These are phyloP conservation scores for Monascus ruber DNA, from an alignment of 2,329 filamentous ascomycete genomes.

Conservation along the genomic window DNA sequence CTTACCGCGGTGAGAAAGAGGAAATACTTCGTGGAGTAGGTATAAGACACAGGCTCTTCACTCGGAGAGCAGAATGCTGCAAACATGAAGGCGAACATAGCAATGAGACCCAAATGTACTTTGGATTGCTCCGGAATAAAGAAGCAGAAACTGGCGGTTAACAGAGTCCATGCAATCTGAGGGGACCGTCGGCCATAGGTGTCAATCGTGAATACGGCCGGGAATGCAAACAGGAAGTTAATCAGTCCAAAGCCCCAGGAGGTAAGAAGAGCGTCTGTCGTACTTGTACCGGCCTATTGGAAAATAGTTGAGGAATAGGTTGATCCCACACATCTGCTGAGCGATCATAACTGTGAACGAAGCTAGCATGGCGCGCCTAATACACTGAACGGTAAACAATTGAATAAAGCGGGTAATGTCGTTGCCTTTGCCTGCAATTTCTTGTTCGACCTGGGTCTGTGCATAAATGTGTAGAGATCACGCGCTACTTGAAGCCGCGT, in stretches of 20 bases:
- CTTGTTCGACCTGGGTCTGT: no score
- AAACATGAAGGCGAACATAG: conserved; percentile 54
- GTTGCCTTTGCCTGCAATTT: no score
- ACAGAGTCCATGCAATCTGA: conserved; percentile 56
- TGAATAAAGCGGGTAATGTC: no score
- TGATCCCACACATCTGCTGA: conserved; percentile 61
- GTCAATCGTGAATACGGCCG: conserved; percentile 55
- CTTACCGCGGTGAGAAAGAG: conserved; percentile 38
- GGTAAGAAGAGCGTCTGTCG: conserved; percentile 47
- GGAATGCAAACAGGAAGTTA: conserved; percentile 56
- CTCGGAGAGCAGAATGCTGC: conserved; percentile 53
- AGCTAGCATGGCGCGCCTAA: conserved; percentile 56
- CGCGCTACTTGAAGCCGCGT: no score
- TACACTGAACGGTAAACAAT: conserved; percentile 39
- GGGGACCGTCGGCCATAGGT: conserved; percentile 54
- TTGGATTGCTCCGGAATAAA: conserved; percentile 34
- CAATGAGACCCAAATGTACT: conserved; percentile 43
- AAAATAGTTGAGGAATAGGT: conserved; percentile 56
- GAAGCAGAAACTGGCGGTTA: conserved; percentile 51
- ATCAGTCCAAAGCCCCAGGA: conserved; percentile 56
- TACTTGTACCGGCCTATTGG: conserved; percentile 42
- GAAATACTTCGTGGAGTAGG: conserved; percentile 47
- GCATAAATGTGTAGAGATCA: no score
- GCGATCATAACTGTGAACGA: conserved; percentile 72
- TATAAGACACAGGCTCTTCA: conserved; percentile 45